Conservation (phyloP, 1,284 basidiomycete genomes). For the Cryptococcus sp. region DNA sequence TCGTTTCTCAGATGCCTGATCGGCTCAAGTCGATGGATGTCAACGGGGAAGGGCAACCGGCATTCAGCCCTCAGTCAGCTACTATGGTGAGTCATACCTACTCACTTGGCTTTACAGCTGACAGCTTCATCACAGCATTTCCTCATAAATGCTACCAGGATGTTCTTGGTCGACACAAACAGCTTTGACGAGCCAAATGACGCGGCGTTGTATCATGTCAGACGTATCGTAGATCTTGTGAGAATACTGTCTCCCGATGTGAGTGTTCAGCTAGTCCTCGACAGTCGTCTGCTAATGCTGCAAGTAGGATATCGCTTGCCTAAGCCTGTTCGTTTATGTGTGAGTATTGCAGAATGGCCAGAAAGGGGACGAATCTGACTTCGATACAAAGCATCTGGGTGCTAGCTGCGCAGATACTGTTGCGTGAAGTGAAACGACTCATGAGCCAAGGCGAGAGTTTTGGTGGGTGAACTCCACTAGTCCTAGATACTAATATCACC, state of each 20-base stretch:
- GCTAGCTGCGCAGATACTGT: slow-evolving; percentile 9
- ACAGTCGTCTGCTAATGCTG: not conserved
- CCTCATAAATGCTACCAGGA: slow-evolving; percentile 11
- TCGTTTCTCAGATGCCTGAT: slow-evolving; percentile 1
- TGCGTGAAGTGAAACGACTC: slow-evolving; percentile 14
- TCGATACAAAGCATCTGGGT: slow-evolving; percentile 9
- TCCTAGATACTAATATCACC: no score
- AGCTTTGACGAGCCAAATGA: slow-evolving; percentile 13
- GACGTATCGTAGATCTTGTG: slow-evolving; percentile 18
- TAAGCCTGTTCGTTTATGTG: slow-evolving; percentile 7
- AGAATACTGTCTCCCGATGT: slow-evolving; percentile 7
- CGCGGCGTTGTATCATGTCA: slow-evolving; percentile 15
- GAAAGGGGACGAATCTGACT: not conserved
- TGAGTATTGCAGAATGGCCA: not conserved
- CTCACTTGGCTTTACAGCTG: not conserved
- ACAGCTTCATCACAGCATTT: slow-evolving; percentile 9
- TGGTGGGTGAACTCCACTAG: slow-evolving; percentile 6
- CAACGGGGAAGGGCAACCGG: not conserved
- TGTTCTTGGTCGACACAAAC: slow-evolving; percentile 19
- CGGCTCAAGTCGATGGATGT: slow-evolving; percentile 1
- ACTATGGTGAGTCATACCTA: slow-evolving; percentile 8
- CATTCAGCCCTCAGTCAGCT: not conserved
- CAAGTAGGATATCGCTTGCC: not conserved
- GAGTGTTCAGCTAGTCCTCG: not conserved
- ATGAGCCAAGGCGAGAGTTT: slow-evolving; percentile 8